Conservation (phyloP, 306 rosid species). For the Herpetospermum pedunculosum region DNA sequence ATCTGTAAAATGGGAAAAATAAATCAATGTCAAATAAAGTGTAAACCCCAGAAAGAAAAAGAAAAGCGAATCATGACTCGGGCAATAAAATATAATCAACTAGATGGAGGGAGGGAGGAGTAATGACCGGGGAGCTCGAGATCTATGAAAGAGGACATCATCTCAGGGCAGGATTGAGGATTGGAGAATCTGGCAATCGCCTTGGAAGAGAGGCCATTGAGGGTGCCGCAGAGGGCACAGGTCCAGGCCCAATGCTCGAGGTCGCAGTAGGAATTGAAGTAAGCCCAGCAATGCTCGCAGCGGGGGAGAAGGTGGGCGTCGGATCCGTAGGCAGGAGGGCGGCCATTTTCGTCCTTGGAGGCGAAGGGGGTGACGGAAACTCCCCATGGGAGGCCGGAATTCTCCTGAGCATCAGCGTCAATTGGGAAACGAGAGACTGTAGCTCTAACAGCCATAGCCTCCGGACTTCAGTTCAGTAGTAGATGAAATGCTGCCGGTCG, state of each 20-base stretch:
- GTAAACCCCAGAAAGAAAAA: not conserved
- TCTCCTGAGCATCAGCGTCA: constrained; percentile 74
- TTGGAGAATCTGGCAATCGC: constrained; percentile 69
- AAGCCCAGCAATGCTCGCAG: constrained; percentile 89
- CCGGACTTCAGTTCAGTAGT: no score
- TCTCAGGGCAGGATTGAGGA: constrained; percentile 69
- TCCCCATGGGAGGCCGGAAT: constrained; percentile 87
- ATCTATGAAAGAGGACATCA: constrained; percentile 90
- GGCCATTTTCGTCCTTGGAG: constrained; percentile 49
- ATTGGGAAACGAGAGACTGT: constrained; percentile 76
- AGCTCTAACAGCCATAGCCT: constrained; percentile 70
- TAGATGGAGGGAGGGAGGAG: no score
- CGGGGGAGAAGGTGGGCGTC: constrained; percentile 57
- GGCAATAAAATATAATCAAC: not conserved
- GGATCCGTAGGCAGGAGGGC: constrained; percentile 61
- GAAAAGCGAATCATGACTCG: not conserved
- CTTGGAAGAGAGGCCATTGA: constrained; percentile 67
- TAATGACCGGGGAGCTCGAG: constrained; percentile 85
- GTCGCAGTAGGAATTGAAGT: constrained; percentile 76
- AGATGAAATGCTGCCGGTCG: not conserved
- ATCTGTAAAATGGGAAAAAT: constrained; percentile 22
- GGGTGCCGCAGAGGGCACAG: constrained; percentile 78
- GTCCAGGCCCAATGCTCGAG: constrained; percentile 92
- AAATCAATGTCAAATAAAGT: not conserved
- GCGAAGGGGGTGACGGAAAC: constrained; percentile 75